Conservation (phyloP, 2,329 filamentous ascomycete species). For the Aspergillus cejpii region DNA sequence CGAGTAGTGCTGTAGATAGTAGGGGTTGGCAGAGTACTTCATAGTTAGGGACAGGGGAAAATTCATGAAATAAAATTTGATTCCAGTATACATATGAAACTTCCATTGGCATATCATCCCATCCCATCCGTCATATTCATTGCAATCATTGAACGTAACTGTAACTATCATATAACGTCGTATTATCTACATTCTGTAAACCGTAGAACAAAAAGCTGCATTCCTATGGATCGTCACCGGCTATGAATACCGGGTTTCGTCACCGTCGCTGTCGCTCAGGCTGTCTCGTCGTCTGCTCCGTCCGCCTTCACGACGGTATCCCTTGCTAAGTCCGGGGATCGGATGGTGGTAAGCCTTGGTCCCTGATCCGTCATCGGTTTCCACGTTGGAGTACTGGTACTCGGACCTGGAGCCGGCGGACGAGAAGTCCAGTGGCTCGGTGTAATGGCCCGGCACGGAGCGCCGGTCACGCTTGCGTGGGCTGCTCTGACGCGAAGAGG, state of each 20-base stretch:
- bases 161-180: not conserved
- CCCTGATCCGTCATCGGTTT: constrained; percentile 40
- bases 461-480: constrained; percentile 33
- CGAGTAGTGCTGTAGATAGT: no score
- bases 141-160: not conserved
- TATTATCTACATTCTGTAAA: not conserved
- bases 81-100: not conserved
- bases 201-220: not conserved
- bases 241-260: constrained; percentile 28
- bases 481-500: constrained; percentile 31
- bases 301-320: constrained; percentile 35
- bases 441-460: constrained; percentile 37
- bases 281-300: constrained; percentile 46
- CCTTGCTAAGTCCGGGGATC: constrained; percentile 49
- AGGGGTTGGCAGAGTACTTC: no score
- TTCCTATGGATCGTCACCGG: not conserved
- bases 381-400: constrained; percentile 39
- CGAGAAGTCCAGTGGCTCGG: constrained; percentile 41
- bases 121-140: constrained; percentile 1
- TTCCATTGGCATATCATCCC: not conserved
- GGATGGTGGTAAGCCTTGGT: constrained; percentile 53
- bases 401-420: constrained; percentile 34
- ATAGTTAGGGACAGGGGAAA: no score
- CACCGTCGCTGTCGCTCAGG: constrained; percentile 49
- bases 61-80: not conserved